Evolutionary conservation across 139 green algal species (phyloP).

Genomic region (Chlamydomonas sphaeroides): DNA sequence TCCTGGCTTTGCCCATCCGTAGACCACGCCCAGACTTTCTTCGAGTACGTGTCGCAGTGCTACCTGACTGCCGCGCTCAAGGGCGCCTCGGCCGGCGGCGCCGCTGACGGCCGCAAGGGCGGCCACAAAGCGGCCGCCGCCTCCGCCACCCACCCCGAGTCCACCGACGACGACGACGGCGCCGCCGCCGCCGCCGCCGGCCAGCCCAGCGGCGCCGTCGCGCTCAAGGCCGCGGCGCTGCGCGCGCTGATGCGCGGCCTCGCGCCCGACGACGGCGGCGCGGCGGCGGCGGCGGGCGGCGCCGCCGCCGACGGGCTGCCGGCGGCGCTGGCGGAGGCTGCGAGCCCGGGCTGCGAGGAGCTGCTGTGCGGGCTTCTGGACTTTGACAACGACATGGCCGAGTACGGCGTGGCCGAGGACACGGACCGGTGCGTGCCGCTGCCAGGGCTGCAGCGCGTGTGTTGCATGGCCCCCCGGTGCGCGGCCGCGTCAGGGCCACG

Average conservation of each 20-base stretch:
- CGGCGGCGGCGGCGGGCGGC: too few relatives aligned
- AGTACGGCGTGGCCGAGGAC: background rate
- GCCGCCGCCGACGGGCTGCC: too few relatives aligned
- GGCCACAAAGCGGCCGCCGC: too few relatives aligned
- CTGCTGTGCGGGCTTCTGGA: constrained; percentile 53
- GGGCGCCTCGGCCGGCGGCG: too few relatives aligned
- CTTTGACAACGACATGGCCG: constrained; percentile 43
- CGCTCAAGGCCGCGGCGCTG: constrained; percentile 62
- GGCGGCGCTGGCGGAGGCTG: too few relatives aligned
- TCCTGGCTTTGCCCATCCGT: too few relatives aligned
- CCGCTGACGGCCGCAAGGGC: too few relatives aligned
- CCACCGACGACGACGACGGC: background rate
- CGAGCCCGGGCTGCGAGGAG: too few relatives aligned
- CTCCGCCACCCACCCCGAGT: background rate
- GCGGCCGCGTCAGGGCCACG: too few relatives aligned
- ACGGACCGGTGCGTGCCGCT: background rate
- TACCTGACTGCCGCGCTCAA: background rate
- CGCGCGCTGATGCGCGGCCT: constrained; percentile 52
- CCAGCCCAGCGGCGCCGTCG: background rate
- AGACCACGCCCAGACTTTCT: constrained; percentile 18
- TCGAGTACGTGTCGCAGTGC: background rate
- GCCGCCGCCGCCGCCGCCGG: background rate
- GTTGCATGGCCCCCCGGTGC: too few relatives aligned
- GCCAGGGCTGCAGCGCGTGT: background rate
- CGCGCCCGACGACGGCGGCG: constrained; percentile 34